Evolutionary conservation across 2,329 filamentous ascomycete genomes (phyloP), one percentile per base, ranked within the genome.

Genomic region (Camillea tinctor): DNA sequence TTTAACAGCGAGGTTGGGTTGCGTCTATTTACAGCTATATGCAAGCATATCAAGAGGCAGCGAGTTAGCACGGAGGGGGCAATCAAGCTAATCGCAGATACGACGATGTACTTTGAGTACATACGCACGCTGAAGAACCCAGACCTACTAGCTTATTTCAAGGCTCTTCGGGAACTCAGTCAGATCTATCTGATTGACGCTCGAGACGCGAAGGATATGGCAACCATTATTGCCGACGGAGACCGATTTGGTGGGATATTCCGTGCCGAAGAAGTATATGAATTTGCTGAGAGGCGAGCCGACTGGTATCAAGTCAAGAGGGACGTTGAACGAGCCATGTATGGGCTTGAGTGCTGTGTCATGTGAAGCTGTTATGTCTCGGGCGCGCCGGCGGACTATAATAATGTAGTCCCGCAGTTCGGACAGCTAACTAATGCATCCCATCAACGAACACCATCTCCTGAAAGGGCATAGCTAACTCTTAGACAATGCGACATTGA

Each of bases 1-100:
- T 99, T 99, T 82, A 97, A 97, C 75, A 92, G 95, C 76, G 95
- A 99, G 78, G 94, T 99, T 23, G 95, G 95, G 0, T 84, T 97
- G 64, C 90, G 95, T 23, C 84, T 99, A 56, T 99, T 98, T 77
- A 88, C 90, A 20, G 90, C 92, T 19, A 82, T 99, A 55, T 97
- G 94, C 83, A 99, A 99, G 78, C 95, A 99, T 77, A 84, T 99
- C 66, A 99, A 99, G 80, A 90, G 94, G 9, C 95, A 98, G 80
- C 89, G 95, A 58, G 86, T 99, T 76, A 94, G 89, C 73, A 91
- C 92, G 23, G 89, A 92, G 62, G 95, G 95, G 58, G 92, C 95
- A 20, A 86, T 98, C 72, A 93, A 90, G 74, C 85, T 99, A 64
- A 98, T 99, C 72, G 93, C 92, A 62, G 95, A 99, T 79, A 96